phyloP scores from a whole-genome alignment of 1,284 basidiomycete species.

The Lentinula novae-zelandiae region DNA sequence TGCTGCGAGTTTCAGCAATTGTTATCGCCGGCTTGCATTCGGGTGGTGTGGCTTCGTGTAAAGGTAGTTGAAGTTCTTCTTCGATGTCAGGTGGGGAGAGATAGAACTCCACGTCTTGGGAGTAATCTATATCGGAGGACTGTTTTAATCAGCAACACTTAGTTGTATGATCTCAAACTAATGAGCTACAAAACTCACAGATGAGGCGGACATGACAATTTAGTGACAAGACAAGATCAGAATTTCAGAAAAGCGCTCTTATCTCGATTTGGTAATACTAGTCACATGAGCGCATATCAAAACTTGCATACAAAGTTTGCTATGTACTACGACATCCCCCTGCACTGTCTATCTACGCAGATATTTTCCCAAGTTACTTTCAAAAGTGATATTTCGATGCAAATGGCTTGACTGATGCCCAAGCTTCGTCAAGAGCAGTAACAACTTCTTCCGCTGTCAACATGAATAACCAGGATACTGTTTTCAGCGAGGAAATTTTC shows the following conservation, averaged over 20 bases:
- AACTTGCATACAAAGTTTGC: too few species aligned
- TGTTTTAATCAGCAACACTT: background rate
- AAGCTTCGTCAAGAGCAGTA: conserved; percentile 36
- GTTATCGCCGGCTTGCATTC: background rate
- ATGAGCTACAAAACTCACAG: background rate
- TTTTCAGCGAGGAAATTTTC: background rate
- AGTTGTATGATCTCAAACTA: background rate
- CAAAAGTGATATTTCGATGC: conserved; percentile 30
- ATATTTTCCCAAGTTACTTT: too few species aligned
- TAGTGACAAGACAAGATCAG: background rate
- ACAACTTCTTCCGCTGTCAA: conserved; percentile 33
- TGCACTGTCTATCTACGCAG: too few species aligned
- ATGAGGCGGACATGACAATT: background rate
- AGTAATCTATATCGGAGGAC: background rate
- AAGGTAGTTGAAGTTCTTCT: background rate
- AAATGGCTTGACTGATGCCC: conserved; percentile 30
- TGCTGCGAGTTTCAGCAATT: background rate
- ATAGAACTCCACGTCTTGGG: background rate
- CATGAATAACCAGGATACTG: background rate
- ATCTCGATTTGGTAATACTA: too few species aligned
- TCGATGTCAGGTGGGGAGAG: background rate
- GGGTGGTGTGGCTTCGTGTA: background rate
- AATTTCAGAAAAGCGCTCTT: background rate
- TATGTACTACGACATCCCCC: too few species aligned
- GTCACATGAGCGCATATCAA: too few species aligned